Evolutionary conservation across 495 filamentous ascomycete genomes (phyloP), one percentile per base, ranked within the genome.

Genomic region (Penicillium canariense): DNA sequence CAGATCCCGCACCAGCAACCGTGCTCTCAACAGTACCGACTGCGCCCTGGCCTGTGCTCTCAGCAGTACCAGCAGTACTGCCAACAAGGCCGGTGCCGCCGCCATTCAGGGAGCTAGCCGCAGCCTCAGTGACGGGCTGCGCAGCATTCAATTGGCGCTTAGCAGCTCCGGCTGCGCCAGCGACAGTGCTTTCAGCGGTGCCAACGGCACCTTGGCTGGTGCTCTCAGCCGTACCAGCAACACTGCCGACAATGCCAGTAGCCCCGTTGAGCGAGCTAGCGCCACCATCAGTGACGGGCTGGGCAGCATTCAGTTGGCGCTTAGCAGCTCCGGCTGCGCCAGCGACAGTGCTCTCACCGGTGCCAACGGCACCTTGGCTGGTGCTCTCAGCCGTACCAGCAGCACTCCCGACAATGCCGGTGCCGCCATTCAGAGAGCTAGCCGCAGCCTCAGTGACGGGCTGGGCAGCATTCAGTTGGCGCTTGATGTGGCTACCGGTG

Each of bases 321-420:
- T 49, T 49, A 10, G 42, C 22, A 17, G 12, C 27, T 35, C 14
- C 20, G 5, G 12, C 32, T 4, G 52, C 44, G 12, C 34, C 49
- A 17, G 52, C 11, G 25, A 60, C 44, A 2, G 31, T 30, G n/a
- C 39, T 49, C 54, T 60, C 54, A 3, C 23, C 61, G 8, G 61
- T 64, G 9, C 49, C 49, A 28, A 48, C 63, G 23, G 45, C 47
- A 15, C 58, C 60, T 1, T 48, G 36, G 18, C 26, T 26, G 2
- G 51, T 60, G 46, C 48, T 63, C 38, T 61, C 63, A 6, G 12
- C 60, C 25, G 63, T 64, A 22, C 63, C 63, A 8, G 48, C 60
- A 32, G 54, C 57, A 35, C 60, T 49, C 3, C 57, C 57, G 7
- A 32, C 42, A 18, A 55, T 56, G 12, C 54, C 56, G 48, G 55